Evolutionary conservation across 73 alveolate genomes (phyloP).

Genomic region (Stentor roeselii): DNA sequence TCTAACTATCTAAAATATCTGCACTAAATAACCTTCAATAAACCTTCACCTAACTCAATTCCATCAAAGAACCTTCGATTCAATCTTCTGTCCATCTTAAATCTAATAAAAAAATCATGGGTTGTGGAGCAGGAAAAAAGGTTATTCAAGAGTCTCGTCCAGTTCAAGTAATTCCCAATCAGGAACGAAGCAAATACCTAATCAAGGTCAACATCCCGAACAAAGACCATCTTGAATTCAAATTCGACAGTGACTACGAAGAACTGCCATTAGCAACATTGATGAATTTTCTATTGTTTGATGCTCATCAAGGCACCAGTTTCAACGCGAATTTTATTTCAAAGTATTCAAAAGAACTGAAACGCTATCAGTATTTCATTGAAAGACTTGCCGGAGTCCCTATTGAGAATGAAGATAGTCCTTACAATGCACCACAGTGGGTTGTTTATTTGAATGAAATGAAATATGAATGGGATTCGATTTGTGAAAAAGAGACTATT

Average conservation of each 20-base stretch:
- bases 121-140: constrained; percentile 7
- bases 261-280: constrained; percentile 21
- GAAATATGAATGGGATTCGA: constrained; percentile 45
- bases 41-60: no score
- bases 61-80: no score
- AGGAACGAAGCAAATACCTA: neutral
- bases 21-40: no score
- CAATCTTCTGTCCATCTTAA: no score
- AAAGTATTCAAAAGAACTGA: constrained; percentile 22
- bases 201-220: neutral
- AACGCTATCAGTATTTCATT: constrained; percentile 45
- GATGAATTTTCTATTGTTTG: constrained; percentile 52
- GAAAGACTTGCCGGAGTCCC: constrained; percentile 48
- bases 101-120: neutral
- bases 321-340: constrained; percentile 63
- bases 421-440: constrained; percentile 51
- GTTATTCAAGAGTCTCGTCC: neutral
- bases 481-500: constrained; percentile 44
- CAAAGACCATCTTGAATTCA: neutral
- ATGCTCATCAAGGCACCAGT: constrained; percentile 37
- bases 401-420: constrained; percentile 56
- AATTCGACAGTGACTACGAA: neutral
- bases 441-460: constrained; percentile 45
- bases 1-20: no score
- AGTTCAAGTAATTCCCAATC: neutral